Evolutionary conservation across 331 rosid species (phyloP), one percentile per base, ranked within the genome.

Genomic region (Stylosanthes scabra): DNA sequence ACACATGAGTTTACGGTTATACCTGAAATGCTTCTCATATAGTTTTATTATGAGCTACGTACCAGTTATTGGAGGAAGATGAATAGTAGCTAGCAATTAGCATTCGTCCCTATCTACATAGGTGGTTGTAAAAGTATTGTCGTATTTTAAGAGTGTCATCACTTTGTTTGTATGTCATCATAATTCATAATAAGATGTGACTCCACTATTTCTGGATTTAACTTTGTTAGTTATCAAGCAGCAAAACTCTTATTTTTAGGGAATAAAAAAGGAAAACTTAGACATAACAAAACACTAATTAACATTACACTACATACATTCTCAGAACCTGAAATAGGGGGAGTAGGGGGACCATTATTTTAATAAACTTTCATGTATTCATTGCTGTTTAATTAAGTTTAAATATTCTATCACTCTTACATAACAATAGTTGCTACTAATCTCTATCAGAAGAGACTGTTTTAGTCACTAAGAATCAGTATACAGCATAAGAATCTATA

Each of bases 141-240:
- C 57, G 7, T 51, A 51, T 51, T 51, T 56, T 50, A 68, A 11
- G n/a, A 41, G 77, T 57, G 75, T 77, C 80, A 51, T 66, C 5
- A 31, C 3, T 34, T 34, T 34, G 39, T 34, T 20, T 20, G 25
- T 20, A 20, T 20, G 25, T 20, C 25, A 20, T 20, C 39, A 34
- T 34, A 34, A 34, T 75, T 60, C 82, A 61, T 72, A 58, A 66
- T 47, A 62, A 58, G 88, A 86, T 76, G 83, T 80, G 86, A 78
- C 89, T 80, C 66, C 78, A 84, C 83, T 64, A 76, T 39, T 71
- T 34, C 39, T 34, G 39, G 39, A 34, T 34, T 34, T 34, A 34
- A 34, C 6, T 34, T 34, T 0, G 39, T 34, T 50, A 41, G 55
- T 71, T 78, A 72, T 59, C 54, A 16, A 81, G 56, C 64, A 63